A percentile compares a stretch with the other conserved stretches of the same genome.
Evolutionary conservation across 2,329 filamentous ascomycete genomes (phyloP).

Genomic region (Cercospora zeina): DNA sequence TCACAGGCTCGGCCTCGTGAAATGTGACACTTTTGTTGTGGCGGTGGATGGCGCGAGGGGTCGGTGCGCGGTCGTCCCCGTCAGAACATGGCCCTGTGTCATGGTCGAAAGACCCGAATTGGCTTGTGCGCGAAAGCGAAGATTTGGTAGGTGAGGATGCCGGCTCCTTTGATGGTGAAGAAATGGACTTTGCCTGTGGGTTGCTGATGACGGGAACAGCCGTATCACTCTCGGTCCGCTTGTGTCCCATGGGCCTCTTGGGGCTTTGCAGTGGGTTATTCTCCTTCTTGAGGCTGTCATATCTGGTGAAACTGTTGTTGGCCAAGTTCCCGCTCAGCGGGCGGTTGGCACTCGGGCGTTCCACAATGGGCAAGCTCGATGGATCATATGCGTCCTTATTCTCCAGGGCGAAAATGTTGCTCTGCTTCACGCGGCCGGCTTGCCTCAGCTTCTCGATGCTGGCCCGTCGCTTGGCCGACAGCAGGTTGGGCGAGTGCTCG

Average conservation of each 20-base stretch:
- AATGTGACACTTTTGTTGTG: constrained; percentile 98
- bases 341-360: constrained; percentile 70
- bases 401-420: constrained; percentile 92
- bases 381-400: constrained; percentile 92
- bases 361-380: constrained; percentile 70
- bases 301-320: constrained; percentile 67
- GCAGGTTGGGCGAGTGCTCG: constrained; percentile 65
- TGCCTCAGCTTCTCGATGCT: constrained; percentile 95
- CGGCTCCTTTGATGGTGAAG: constrained; percentile 58
- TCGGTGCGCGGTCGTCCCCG: constrained; percentile 61
- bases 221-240: constrained; percentile 59
- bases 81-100: constrained; percentile 58
- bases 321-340: constrained; percentile 63
- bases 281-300: constrained; percentile 50
- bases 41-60: constrained; percentile 69
- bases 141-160: constrained; percentile 84
- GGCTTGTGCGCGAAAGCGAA: constrained; percentile 68
- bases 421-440: constrained; percentile 95
- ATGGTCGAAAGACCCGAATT: constrained; percentile 55
- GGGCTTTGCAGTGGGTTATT: constrained; percentile 41
- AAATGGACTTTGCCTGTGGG: constrained; percentile 42
- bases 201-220: constrained; percentile 59
- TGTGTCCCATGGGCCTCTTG: constrained; percentile 39
- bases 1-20: constrained; percentile 84
- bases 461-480: constrained; percentile 65